A percentile compares a stretch with the other conserved stretches of the same genome.
Evolutionary conservation across 306 rosid genomes (phyloP).

Genomic region (Sesbania bispinosa): DNA sequence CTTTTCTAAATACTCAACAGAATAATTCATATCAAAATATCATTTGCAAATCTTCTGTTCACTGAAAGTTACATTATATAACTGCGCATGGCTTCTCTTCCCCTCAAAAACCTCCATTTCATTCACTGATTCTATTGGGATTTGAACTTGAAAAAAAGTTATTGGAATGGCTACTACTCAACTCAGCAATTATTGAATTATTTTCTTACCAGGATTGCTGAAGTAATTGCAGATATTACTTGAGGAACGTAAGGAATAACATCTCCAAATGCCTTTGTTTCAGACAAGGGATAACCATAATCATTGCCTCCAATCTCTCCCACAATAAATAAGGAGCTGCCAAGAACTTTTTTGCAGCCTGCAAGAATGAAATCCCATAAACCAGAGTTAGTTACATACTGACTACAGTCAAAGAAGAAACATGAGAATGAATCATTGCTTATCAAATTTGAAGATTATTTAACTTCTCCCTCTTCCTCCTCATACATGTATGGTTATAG

Average conservation of each 20-base stretch:
- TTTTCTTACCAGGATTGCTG: slow-evolving; percentile 33
- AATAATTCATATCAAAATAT: no score
- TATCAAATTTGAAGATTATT: background rate
- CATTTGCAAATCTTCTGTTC: no score
- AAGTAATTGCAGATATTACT: slow-evolving; percentile 35
- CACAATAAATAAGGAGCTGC: slow-evolving; percentile 46
- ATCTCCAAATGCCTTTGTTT: slow-evolving; percentile 12
- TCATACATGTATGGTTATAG: no score
- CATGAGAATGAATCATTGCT: background rate
- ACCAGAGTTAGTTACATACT: background rate
- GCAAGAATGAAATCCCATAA: slow-evolving; percentile 26
- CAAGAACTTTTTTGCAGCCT: slow-evolving; percentile 43
- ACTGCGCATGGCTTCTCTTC: background rate
- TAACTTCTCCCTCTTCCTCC: background rate
- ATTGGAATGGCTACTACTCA: background rate
- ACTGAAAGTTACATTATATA: no score
- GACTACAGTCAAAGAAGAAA: background rate
- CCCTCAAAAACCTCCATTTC: background rate
- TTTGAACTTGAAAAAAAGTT: background rate
- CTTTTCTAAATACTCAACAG: slow-evolving; percentile 3
- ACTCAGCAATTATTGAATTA: background rate
- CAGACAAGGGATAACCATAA: slow-evolving; percentile 39
- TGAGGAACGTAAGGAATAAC: slow-evolving; percentile 32
- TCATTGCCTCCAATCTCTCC: slow-evolving; percentile 78
- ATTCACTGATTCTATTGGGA: background rate